A percentile compares a stretch with the other conserved stretches of the same genome.
Evolutionary conservation across 2,329 filamentous ascomycete genomes (phyloP).

Genomic region (Chaetomiaceae sp.): DNA sequence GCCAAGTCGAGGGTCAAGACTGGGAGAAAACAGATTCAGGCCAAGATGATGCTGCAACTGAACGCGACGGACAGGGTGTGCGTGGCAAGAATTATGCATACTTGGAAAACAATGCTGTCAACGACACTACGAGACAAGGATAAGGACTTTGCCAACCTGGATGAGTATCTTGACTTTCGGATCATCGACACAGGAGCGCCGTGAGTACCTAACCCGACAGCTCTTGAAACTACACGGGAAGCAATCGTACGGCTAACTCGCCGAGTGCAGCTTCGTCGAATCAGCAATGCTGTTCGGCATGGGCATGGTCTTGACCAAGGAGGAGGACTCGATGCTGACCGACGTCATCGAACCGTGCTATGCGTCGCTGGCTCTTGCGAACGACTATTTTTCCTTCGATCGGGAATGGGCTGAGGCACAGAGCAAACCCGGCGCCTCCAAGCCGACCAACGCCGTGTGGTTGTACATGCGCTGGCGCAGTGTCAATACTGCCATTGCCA

Average conservation of each 20-base stretch:
- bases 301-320: slow-evolving; percentile 6
- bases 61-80: not conserved
- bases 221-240: no score
- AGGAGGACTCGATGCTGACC: slow-evolving; percentile 5
- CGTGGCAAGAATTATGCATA: slow-evolving; percentile 3
- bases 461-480: slow-evolving; percentile 10
- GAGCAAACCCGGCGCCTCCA: not conserved
- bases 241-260: no score
- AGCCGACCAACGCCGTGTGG: slow-evolving; percentile 10
- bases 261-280: slow-evolving; percentile 7
- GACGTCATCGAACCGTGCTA: slow-evolving; percentile 6
- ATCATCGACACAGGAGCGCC: not conserved
- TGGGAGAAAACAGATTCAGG: slow-evolving; percentile 11
- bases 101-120: slow-evolving; percentile 8
- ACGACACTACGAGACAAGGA: slow-evolving; percentile 6
- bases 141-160: not conserved
- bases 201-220: no score
- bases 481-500: not conserved
- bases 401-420: slow-evolving; percentile 7
- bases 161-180: not conserved
- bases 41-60: slow-evolving; percentile 9
- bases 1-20: not conserved
- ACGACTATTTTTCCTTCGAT: slow-evolving; percentile 16
- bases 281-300: slow-evolving; percentile 13
- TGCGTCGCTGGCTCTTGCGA: slow-evolving; percentile 7